Evolutionary conservation across 1,139 yeast species (phyloP).

Genomic region (Blastobotrys elegans): DNA sequence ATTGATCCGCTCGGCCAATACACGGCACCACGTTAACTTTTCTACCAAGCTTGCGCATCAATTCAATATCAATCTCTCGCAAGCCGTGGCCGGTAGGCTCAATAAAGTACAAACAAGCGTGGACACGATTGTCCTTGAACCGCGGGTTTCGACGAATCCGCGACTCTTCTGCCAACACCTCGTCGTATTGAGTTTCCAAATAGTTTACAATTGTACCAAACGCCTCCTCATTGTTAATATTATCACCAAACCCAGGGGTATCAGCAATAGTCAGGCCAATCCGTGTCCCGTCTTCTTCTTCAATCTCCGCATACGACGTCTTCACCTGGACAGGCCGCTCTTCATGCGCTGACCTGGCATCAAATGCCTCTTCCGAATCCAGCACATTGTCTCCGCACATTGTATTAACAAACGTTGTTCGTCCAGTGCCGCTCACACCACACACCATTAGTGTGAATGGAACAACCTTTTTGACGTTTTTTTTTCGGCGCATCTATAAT

Average conservation of each 20-base stretch:
- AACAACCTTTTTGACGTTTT: conserved; percentile 77
- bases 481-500: conserved; percentile 45
- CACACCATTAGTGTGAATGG: conserved; percentile 73
- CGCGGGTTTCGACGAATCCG: conserved; percentile 81
- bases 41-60: conserved; percentile 69
- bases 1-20: conserved; percentile 76
- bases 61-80: conserved; percentile 64
- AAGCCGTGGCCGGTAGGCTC: conserved; percentile 71
- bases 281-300: conserved; percentile 32
- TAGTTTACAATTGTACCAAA: conserved; percentile 68
- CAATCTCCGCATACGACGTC: conserved; percentile 45
- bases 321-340: conserved; percentile 47
- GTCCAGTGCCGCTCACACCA: conserved; percentile 72
- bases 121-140: conserved; percentile 67
- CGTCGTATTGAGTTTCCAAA: conserved; percentile 84
- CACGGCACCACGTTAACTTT: conserved; percentile 85
- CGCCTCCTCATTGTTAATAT: conserved; percentile 58
- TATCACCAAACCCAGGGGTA: conserved; percentile 81
- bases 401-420: conserved; percentile 73
- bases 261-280: conserved; percentile 54
- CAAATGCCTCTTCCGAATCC: conserved; percentile 30
- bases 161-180: conserved; percentile 85
- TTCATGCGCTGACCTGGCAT: conserved; percentile 42
- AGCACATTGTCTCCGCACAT: conserved; percentile 73
- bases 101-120: conserved; percentile 61